A percentile compares a stretch with the other conserved stretches of the same genome.
Conservation (phyloP, 108 stramenopile genomes). For the Skeletonema tropicum region DNA sequence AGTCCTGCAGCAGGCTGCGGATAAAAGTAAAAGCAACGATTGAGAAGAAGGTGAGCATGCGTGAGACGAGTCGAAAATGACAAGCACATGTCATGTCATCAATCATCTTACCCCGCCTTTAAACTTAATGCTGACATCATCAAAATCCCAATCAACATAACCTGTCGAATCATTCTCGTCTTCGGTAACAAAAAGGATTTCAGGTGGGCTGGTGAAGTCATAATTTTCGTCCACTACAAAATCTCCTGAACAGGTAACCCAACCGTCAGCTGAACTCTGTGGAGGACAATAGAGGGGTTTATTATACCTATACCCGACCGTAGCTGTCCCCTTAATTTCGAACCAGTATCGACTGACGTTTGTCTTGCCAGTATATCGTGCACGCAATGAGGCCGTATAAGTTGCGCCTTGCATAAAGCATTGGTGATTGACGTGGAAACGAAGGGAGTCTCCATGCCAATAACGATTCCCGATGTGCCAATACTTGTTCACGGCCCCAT, state of each 20-base stretch:
- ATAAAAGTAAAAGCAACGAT: too few relatives aligned
- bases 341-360: slow-evolving; percentile 13
- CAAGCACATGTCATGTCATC: too few relatives aligned
- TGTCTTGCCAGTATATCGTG: slow-evolving; percentile 12
- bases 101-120: slow-evolving; percentile 43
- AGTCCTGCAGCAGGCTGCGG: slow-evolving; percentile 40
- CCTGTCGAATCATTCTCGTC: slow-evolving; percentile 14
- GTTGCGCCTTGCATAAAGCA: slow-evolving; percentile 35
- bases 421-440: slow-evolving; percentile 20
- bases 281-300: slow-evolving; percentile 19
- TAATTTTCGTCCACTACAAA: slow-evolving; percentile 25
- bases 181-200: slow-evolving; percentile 11
- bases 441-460: not conserved
- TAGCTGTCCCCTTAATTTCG: slow-evolving; percentile 7
- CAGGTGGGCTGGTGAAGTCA: not conserved
- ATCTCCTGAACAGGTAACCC: slow-evolving; percentile 38
- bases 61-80: not conserved
- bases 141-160: slow-evolving; percentile 35
- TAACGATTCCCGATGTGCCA: slow-evolving; percentile 29
- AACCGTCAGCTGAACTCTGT: slow-evolving; percentile 16
- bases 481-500: slow-evolving; percentile 43
- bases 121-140: slow-evolving; percentile 48
- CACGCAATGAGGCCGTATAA: slow-evolving; percentile 30
- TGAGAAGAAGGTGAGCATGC: not conserved
- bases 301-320: slow-evolving; percentile 8